Evolutionary conservation across 2,329 filamentous ascomycete species (phyloP), one percentile per base, ranked within the genome.

Genomic region (Penicillium sp.): DNA sequence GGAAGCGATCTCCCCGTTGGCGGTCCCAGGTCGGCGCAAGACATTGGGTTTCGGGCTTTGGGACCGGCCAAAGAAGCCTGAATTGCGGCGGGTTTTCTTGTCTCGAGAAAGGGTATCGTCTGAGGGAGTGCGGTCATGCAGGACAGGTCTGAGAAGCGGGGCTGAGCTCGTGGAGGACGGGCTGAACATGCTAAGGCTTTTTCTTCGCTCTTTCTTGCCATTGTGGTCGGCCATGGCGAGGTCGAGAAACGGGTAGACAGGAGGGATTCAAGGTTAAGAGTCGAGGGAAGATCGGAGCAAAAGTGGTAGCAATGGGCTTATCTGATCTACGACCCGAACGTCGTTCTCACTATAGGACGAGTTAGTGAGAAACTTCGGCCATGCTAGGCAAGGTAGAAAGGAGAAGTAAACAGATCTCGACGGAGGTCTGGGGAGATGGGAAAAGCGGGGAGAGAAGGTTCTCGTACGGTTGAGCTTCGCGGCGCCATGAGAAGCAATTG

Each of bases 81-180:
- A 72, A 54, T 71, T 72, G 43, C 67, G 70, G 30, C 69, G 71
- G 48, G 31, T 33, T 56, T 64, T 70, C 61, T 71, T 71, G 44
- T 65, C 67, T 55, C 65, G 53, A 24, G 61, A 61, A 44, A 67
- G 60, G 31, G 53, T 56, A 53, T 73, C 72, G 50, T 73, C 71
- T 8, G 71, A 71, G 16, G 70, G 65, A 28, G 71, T 69, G 46
- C 68, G 69, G 53, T 66, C 64, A 49, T 74, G 70, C 33, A 63
- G 50, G 10, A 50, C 28, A 56, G 58, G 51, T 42, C 59, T 53
- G 59, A 55, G 35, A 58, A 50, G 41, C 56, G 57, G 25, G 30
- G 50, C 54, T 3, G 64, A 57, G 50, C 62, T 54, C 20, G 60
- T 54, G 39, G 64, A 57, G 13, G 63, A 64, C 28, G 67, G 60